Evolutionary conservation across 208 protist genomes (phyloP).

Genomic region (Endotrypanum monterogeii): DNA sequence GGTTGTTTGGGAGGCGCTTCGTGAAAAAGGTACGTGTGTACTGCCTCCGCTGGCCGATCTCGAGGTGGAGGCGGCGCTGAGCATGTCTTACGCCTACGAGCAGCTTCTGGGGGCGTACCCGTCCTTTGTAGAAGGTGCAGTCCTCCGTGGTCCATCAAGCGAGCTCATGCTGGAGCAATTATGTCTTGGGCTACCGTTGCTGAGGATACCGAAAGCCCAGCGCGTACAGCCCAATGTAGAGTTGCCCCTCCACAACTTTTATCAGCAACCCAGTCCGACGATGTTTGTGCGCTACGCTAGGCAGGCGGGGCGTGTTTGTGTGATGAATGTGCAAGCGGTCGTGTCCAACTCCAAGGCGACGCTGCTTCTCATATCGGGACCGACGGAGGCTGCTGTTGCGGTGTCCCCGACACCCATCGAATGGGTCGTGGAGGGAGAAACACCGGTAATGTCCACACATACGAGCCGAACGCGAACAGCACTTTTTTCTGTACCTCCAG

Average conservation of each 20-base stretch:
- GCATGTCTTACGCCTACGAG: constrained; percentile 47
- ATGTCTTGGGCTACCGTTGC: constrained; percentile 9
- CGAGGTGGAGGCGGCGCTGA: constrained; percentile 35
- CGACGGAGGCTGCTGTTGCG: constrained; percentile 20
- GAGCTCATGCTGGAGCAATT: constrained; percentile 25
- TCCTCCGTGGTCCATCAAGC: constrained; percentile 34
- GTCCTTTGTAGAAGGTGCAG: constrained; percentile 31
- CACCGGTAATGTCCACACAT: neutral
- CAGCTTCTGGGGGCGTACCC: constrained; percentile 41
- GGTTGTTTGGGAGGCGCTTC: constrained; percentile 52
- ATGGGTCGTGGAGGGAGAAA: neutral
- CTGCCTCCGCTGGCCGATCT: constrained; percentile 49
- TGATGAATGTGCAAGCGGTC: constrained; percentile 41
- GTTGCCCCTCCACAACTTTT: constrained; percentile 57
- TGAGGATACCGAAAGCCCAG: constrained; percentile 24
- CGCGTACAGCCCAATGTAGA: constrained; percentile 13
- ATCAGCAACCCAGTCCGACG: constrained; percentile 43
- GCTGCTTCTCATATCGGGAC: constrained; percentile 33
- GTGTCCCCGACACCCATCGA: neutral
- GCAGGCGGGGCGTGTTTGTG: constrained; percentile 32
- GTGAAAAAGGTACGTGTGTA: constrained; percentile 28
- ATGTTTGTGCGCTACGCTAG: constrained; percentile 51
- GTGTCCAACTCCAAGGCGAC: constrained; percentile 65
- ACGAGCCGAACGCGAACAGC: neutral
- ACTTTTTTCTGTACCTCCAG: neutral